Evolutionary conservation across 805 yeast species (phyloP).

Genomic region (Candida germanica): DNA sequence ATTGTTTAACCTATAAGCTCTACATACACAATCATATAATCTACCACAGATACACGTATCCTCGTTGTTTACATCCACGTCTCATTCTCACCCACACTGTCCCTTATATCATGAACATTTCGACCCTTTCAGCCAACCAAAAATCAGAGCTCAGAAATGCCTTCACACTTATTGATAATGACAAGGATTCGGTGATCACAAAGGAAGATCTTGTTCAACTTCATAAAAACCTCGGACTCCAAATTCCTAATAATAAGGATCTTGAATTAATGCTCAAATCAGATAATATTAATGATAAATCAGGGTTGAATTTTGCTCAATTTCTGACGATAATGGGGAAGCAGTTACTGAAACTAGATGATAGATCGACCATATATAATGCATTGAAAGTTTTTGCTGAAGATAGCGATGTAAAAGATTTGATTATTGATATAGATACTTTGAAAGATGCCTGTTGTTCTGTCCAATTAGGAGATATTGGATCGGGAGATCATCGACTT

Average conservation of each 20-base stretch:
- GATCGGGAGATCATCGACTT: slow-evolving; percentile 45
- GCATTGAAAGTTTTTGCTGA: slow-evolving; percentile 58
- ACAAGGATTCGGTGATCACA: slow-evolving; percentile 67
- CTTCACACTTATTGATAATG: slow-evolving; percentile 77
- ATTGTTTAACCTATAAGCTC: too few relatives aligned
- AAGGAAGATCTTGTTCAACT: slow-evolving; percentile 53
- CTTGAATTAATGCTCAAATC: slow-evolving; percentile 48
- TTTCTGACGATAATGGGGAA: slow-evolving; percentile 62
- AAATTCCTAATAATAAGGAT: slow-evolving; percentile 39
- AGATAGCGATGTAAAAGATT: slow-evolving; percentile 23
- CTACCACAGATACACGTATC: too few relatives aligned
- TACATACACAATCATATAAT: too few relatives aligned
- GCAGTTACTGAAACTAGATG: slow-evolving; percentile 50
- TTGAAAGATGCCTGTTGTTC: slow-evolving; percentile 47
- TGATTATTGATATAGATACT: slow-evolving; percentile 46
- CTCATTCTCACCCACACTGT: too few relatives aligned
- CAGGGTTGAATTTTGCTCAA: slow-evolving; percentile 59
- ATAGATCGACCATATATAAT: slow-evolving; percentile 47
- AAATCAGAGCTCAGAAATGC: slow-evolving; percentile 67
- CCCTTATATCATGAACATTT: too few relatives aligned
- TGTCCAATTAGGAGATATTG: slow-evolving; percentile 44
- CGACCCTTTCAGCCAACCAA: slow-evolving; percentile 56
- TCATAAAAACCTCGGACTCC: slow-evolving; percentile 51
- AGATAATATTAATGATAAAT: slow-evolving; percentile 15
- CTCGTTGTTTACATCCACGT: background rate